Evolutionary conservation across 2,329 filamentous ascomycete species (phyloP), one percentile per base, ranked within the genome.

Genomic region (Byssochlamys sp.): DNA sequence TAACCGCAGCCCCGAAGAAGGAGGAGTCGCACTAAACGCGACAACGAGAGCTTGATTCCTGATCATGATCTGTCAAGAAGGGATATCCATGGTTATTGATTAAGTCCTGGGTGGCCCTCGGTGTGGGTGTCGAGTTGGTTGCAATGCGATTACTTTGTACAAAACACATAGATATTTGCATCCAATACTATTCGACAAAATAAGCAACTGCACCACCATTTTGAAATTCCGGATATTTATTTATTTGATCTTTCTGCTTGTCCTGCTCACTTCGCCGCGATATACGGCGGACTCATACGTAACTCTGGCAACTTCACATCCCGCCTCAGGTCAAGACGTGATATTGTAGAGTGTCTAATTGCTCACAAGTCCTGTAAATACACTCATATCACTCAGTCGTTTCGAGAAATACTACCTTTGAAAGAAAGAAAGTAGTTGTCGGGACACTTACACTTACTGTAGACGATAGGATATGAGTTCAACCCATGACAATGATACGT

Each of bases 1-100:
- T 4, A 19, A 91, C 66, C 86, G 91, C 77, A 96, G 96, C 68
- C 9, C 76, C 76, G 60, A 74, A 76, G 65, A 67, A 67, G 50
- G 71, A 73, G 67, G 62, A 65, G 55, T 62, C 66, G 56, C 72
- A 74, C 66, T 75, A 72, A 67, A 66, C 62, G 26, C 27, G 25
- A 28, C 27, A 26, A 52, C 14, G 24, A 33, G 33, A 12, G 31
- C 31, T 29, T 11, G 52, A 50, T 25, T 33, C 14, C 33, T 26
- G 57, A 55, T 59, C 57, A 54, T 58, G 58, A 61, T 55, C 59
- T 19, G 50, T 55, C 60, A 45, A 45, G 56, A 61, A 64, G 58
- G 57, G 62, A 54, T 55, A 54, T 55, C 59, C 58, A 57, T 59
- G 54, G 59, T 57, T 63, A 57, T 59, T 65, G 58, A 57, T 57